These are phyloP conservation scores for Amanita rubescens DNA, from an alignment of 768 basidiomycete species.

Conservation along the genomic window DNA sequence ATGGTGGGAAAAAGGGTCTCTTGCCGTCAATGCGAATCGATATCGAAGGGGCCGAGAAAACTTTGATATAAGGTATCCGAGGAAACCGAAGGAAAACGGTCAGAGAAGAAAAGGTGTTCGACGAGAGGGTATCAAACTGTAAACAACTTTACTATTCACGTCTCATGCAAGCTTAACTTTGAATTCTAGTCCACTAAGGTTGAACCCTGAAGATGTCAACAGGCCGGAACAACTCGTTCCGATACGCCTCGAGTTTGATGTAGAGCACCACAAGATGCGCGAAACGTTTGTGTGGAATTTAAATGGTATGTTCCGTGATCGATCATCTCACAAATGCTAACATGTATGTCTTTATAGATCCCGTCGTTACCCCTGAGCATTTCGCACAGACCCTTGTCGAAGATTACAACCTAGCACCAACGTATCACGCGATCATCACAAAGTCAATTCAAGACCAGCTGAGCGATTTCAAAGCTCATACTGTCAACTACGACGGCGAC, in stretches of 20 bases:
- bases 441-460: constrained; percentile 88
- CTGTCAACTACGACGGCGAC: constrained; percentile 45
- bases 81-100: constrained; percentile 32
- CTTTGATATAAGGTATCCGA: constrained; percentile 47
- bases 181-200: constrained; percentile 48
- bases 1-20: constrained; percentile 61
- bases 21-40: constrained; percentile 29
- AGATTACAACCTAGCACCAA: constrained; percentile 72
- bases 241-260: constrained; percentile 93
- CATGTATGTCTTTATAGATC: constrained; percentile 43
- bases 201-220: constrained; percentile 48
- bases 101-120: constrained; percentile 45
- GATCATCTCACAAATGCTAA: not conserved
- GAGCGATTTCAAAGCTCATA: constrained; percentile 69
- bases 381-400: constrained; percentile 90
- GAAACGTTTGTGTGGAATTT: constrained; percentile 98
- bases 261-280: constrained; percentile 88
- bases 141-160: constrained; percentile 29
- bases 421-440: constrained; percentile 59
- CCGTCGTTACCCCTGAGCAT: constrained; percentile 79
- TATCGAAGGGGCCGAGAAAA: constrained; percentile 34
- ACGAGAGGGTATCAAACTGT: constrained; percentile 73
- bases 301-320: constrained; percentile 53
- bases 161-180: constrained; percentile 2
- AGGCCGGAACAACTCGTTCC: constrained; percentile 82